phyloP scores from a whole-genome alignment of 352 stramenopile species.

The Globisporangium viniferum region DNA sequence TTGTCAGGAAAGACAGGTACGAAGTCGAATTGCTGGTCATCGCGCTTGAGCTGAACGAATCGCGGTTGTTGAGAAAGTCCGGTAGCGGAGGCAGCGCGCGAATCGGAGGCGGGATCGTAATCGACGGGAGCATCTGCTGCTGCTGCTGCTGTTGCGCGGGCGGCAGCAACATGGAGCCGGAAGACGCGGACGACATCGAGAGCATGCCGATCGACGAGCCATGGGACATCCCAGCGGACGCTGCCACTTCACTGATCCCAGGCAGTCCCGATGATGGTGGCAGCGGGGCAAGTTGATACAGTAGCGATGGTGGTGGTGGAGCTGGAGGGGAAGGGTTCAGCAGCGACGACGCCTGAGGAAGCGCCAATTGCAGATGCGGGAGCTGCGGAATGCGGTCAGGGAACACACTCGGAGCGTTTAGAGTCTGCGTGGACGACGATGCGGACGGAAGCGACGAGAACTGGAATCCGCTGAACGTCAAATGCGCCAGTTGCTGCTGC shows the following conservation, averaged over 20 bases:
- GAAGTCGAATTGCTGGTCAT: conserved; percentile 22
- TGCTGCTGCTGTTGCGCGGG: background rate
- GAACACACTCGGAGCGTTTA: conserved; percentile 19
- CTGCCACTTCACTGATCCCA: conserved; percentile 11
- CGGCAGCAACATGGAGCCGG: conserved; percentile 2
- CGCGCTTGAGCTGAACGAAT: conserved; percentile 50
- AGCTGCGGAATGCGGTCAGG: conserved; percentile 35
- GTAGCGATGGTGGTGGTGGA: conserved; percentile 29
- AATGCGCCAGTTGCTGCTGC: background rate
- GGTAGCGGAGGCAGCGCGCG: conserved; percentile 54
- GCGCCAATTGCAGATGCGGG: conserved; percentile 52
- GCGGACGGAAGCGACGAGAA: conserved; percentile 33
- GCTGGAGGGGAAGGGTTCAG: conserved; percentile 31
- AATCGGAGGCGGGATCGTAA: conserved; percentile 40
- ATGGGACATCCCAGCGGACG: conserved; percentile 6
- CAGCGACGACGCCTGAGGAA: conserved; percentile 40
- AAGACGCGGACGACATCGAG: conserved; percentile 19
- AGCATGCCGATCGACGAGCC: conserved; percentile 13
- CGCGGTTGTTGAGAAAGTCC: conserved; percentile 61
- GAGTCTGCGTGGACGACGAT: conserved; percentile 9
- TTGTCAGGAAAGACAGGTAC: conserved; percentile 50
- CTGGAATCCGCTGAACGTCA: conserved; percentile 25
- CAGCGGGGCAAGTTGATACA: conserved; percentile 18
- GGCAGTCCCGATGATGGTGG: conserved; percentile 17
- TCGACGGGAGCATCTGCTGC: conserved; percentile 38